phyloP scores from a whole-genome alignment of 768 basidiomycete species.

The Tricholoma flavovirens region DNA sequence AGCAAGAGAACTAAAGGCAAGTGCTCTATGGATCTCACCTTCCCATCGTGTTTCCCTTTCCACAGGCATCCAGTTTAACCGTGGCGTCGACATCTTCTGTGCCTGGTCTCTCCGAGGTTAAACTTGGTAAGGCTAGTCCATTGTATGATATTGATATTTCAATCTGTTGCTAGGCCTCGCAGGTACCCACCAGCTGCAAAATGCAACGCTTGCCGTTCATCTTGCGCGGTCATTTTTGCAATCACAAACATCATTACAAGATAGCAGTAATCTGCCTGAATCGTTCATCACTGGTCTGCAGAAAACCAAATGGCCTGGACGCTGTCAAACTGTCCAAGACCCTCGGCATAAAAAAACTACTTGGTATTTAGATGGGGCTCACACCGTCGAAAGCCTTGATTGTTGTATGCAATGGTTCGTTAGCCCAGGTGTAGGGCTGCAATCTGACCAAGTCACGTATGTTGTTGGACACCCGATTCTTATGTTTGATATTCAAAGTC shows the following conservation, averaged over 20 bases:
- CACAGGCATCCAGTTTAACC: constrained; percentile 62
- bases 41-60: constrained; percentile 1
- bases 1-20: constrained; percentile 63
- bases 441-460: constrained; percentile 17
- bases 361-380: constrained; percentile 96
- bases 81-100: constrained; percentile 42
- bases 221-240: constrained; percentile 64
- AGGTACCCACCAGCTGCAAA: constrained; percentile 81
- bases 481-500: constrained; percentile 2
- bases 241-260: constrained; percentile 20
- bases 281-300: constrained; percentile 58
- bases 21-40: neutral
- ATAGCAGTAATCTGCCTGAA: constrained; percentile 36
- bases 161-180: constrained; percentile 55
- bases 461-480: constrained; percentile 5
- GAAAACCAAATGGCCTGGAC: constrained; percentile 83
- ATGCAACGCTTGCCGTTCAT: constrained; percentile 80
- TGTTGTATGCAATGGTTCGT: constrained; percentile 90
- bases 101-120: constrained; percentile 44
- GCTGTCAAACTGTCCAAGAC: constrained; percentile 82
- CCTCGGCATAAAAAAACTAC: constrained; percentile 44
- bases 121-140: constrained; percentile 47
- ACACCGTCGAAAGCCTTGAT: constrained; percentile 85
- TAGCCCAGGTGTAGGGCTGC: constrained; percentile 47
- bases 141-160: neutral